A percentile compares a stretch with the other conserved stretches of the same genome.
phyloP scores from a whole-genome alignment of 129 eudicot species.

The Chrysanthemum seticuspe region DNA sequence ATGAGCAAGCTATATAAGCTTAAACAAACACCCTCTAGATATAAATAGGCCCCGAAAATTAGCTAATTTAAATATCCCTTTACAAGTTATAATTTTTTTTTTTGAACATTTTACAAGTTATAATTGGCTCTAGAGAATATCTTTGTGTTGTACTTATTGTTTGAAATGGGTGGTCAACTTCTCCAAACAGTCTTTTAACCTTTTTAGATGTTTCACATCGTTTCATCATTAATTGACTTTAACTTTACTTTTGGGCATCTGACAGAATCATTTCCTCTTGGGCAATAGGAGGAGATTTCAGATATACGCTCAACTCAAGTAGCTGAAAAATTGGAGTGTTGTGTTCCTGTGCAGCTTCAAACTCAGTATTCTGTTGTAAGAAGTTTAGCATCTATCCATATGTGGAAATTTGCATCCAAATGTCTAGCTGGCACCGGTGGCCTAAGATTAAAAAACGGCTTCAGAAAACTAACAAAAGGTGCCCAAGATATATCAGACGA shows the following conservation, averaged over 20 bases:
- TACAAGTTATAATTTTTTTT: not conserved
- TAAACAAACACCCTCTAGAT: too few relatives aligned
- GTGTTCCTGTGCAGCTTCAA: not conserved
- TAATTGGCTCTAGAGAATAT: not conserved
- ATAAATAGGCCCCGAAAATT: too few relatives aligned
- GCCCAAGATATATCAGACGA: constrained; percentile 51
- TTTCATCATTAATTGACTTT: too few relatives aligned
- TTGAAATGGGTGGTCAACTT: not conserved
- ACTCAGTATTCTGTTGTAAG: constrained; percentile 6
- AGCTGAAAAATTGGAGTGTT: not conserved
- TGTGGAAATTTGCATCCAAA: constrained; percentile 71
- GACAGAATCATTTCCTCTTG: not conserved
- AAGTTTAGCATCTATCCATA: constrained; percentile 23
- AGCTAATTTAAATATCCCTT: not conserved
- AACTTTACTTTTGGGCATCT: not conserved
- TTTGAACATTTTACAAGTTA: not conserved
- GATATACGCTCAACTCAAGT: not conserved
- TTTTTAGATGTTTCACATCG: not conserved
- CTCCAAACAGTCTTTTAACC: not conserved
- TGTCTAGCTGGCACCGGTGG: constrained; percentile 60
- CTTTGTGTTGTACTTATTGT: not conserved
- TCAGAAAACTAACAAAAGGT: constrained; percentile 41
- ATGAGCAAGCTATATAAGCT: too few relatives aligned
- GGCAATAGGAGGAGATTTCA: not conserved
- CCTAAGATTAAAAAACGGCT: constrained; percentile 33